These are phyloP conservation scores for Mycena citricolor DNA, from an alignment of 1,284 basidiomycete genomes.

Conservation along the genomic window DNA sequence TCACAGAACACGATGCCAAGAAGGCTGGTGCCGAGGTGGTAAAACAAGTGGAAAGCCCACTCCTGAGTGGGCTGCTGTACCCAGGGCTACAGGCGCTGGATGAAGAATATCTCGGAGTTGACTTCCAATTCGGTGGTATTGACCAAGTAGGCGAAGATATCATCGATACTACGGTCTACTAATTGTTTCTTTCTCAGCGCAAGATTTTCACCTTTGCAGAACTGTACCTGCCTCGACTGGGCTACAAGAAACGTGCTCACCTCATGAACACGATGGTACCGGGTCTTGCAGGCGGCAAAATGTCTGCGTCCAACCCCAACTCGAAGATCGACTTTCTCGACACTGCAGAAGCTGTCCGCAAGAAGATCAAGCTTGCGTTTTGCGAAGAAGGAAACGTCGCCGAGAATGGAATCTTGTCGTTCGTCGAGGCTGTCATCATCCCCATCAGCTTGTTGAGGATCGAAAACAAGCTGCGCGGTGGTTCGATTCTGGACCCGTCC, in stretches of 20 bases:
- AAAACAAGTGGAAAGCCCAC: conserved; percentile 92
- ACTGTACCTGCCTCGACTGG: conserved; percentile 89
- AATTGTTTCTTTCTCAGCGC: conserved; percentile 51
- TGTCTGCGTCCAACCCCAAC: conserved; percentile 97
- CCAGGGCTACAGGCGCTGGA: conserved; percentile 96
- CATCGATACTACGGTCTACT: too few species aligned
- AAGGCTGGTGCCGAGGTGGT: conserved; percentile 99
- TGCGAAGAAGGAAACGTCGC: conserved; percentile 92
- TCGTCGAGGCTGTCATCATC: conserved; percentile 86
- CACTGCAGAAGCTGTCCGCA: conserved; percentile 76
- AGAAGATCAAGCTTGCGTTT: conserved; percentile 91
- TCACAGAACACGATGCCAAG: conserved; percentile 95
- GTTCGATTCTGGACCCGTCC: conserved; percentile 38
- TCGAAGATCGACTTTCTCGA: conserved; percentile 99
- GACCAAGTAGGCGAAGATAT: conserved; percentile 71
- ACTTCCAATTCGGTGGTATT: conserved; percentile 98
- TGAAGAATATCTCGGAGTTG: conserved; percentile 93
- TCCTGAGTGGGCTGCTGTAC: conserved; percentile 92
- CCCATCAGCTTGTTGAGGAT: conserved; percentile 80
- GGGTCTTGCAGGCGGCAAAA: conserved; percentile 92
- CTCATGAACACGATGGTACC: conserved; percentile 99
- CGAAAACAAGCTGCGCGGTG: conserved; percentile 47
- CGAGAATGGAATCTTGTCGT: conserved; percentile 91
- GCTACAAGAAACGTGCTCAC: conserved; percentile 94
- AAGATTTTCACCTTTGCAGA: conserved; percentile 99